Evolutionary conservation across 2,329 filamentous ascomycete genomes (phyloP).

Genomic region (Alternaria dauci): DNA sequence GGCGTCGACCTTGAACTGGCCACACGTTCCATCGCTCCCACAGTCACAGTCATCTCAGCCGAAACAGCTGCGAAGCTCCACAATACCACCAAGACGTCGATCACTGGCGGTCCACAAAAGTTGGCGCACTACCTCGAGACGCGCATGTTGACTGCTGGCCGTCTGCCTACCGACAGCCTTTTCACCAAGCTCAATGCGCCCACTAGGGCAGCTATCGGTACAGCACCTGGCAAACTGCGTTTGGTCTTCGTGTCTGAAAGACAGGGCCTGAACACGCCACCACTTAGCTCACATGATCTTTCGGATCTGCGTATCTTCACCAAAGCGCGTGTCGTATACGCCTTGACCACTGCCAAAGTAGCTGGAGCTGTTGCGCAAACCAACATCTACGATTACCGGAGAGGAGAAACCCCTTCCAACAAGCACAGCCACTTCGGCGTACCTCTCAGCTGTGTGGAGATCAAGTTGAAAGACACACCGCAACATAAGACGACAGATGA

Average conservation of each 20-base stretch:
- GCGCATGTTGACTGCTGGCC: constrained; percentile 74
- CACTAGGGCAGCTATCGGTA: constrained; percentile 67
- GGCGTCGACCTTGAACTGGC: constrained; percentile 76
- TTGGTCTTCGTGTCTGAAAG: constrained; percentile 82
- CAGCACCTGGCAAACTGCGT: constrained; percentile 75
- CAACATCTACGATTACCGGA: constrained; percentile 84
- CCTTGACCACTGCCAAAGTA: constrained; percentile 81
- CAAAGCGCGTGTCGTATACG: constrained; percentile 82
- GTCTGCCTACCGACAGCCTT: constrained; percentile 73
- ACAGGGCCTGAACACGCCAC: constrained; percentile 67
- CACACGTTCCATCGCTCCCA: constrained; percentile 78
- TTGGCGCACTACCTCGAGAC: constrained; percentile 76
- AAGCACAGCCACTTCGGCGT: constrained; percentile 77
- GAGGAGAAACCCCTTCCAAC: constrained; percentile 52
- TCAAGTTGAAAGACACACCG: constrained; percentile 73
- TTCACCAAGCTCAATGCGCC: constrained; percentile 69
- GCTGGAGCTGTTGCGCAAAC: constrained; percentile 91
- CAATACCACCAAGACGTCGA: constrained; percentile 65
- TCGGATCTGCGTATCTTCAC: constrained; percentile 85
- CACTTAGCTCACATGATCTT: constrained; percentile 73
- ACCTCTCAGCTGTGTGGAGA: constrained; percentile 80
- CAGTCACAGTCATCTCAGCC: constrained; percentile 80
- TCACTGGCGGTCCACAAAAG: constrained; percentile 70
- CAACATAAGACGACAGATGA: constrained; percentile 70
- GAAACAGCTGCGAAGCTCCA: constrained; percentile 75